Base-by-base conservation (phyloP, 768 basidiomycete species). In the Macrolepiota dolichaula region DNA sequence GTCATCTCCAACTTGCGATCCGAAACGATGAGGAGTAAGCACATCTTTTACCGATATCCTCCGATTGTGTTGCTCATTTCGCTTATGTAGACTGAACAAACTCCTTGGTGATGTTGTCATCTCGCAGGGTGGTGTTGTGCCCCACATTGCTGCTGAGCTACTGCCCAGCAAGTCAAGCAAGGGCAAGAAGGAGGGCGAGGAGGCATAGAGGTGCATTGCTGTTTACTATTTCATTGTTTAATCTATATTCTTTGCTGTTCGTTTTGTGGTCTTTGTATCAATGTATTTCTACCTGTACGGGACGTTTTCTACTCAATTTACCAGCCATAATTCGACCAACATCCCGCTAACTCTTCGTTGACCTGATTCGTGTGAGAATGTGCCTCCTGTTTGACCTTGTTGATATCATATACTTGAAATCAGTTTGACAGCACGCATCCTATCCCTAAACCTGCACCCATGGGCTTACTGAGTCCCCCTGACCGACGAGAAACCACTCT, bases 121-220 rank as follows among this genome's bases (percentile, higher is more conserved):
- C 78, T 94, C 93, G 36, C 93, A 96, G 74, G 95, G 95, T 76
- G 95, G 95, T 82, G 92, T 94, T 61, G 88, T 94, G 19, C 92
- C 92, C 61, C 84, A 84, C 71, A 96, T 96, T 63, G 78, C 79
- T 55, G 73, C 77, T 27, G 79, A 77, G 70, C 53, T 75, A 44
- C 19, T 29, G 38, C 52, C 36, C 52, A 55, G 59, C 42, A 61
- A 61, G 36, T 61, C 59, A 11, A 74, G 74, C 73, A 78, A 74
- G 67, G 72, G 71, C 56, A 77, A 75, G 72, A 78, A 78, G 66
- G 76, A 77, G 13, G 71, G 65, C 37, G 77, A 76, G 13, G 77
- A 77, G 49, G 74, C 70, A 62, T 72, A 67, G 72, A 68, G 61
- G 27, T 59, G 55, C 44, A 57, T 55, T 27, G 29, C 35, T 62